These are phyloP conservation scores for Raddia distichophylla DNA, from an alignment of 176 grass and related monocot species.

Conservation along the genomic window DNA sequence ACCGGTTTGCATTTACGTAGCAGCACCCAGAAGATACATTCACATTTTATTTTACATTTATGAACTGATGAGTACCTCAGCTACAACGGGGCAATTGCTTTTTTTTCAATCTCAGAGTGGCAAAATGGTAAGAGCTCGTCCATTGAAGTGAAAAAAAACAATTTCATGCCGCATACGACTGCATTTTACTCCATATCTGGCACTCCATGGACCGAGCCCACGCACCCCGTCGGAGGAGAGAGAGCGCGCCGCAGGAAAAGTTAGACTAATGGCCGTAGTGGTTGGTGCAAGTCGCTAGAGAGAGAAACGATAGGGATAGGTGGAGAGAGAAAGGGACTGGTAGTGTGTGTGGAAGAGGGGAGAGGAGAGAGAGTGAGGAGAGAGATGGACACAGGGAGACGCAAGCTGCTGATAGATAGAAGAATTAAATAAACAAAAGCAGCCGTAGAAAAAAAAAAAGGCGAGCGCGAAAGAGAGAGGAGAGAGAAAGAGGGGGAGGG, in stretches of 20 bases:
- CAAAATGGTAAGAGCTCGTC: no score
- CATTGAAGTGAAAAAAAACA: no score
- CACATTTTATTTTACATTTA: no score
- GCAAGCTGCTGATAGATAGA: slow-evolving; percentile 44
- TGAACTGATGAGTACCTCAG: no score
- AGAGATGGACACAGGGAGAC: slow-evolving; percentile 46
- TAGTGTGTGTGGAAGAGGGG: slow-evolving; percentile 16
- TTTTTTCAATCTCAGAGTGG: no score
- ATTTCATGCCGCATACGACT: no score
- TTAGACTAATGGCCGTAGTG: slow-evolving; percentile 49
- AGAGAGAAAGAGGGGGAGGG: no score
- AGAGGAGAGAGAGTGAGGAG: slow-evolving; percentile 34
- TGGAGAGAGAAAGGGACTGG: slow-evolving; percentile 30
- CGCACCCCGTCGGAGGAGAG: slow-evolving; percentile 24
- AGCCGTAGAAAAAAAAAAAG: slow-evolving; percentile 45
- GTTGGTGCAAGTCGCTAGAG: slow-evolving; percentile 57
- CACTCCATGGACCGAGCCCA: slow-evolving; percentile 39
- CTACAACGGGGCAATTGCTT: no score
- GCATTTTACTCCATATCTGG: no score
- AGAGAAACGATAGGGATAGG: slow-evolving; percentile 38
- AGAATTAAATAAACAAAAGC: slow-evolving; percentile 51
- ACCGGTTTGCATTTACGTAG: no score
- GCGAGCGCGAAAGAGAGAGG: slow-evolving; percentile 23
- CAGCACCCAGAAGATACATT: no score
- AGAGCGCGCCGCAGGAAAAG: slow-evolving; percentile 45